These are phyloP conservation scores for Ustilago cynodontis DNA, from an alignment of 1,284 basidiomycete genomes.

Conservation along the genomic window DNA sequence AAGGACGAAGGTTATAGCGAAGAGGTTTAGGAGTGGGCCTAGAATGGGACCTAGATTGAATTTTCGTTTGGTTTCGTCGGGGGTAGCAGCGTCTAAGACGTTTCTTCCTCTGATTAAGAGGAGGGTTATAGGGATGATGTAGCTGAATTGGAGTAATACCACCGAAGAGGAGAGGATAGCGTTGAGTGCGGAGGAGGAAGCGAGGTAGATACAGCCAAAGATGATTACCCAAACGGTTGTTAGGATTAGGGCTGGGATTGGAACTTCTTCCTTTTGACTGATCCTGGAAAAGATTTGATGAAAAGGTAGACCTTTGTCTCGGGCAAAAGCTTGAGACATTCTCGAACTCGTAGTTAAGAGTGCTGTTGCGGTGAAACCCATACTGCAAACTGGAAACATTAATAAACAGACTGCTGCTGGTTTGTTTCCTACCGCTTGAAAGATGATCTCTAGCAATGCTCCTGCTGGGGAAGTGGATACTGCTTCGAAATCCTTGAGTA, in stretches of 20 bases:
- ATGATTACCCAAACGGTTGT: constrained; percentile 72
- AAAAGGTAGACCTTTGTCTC: constrained; percentile 78
- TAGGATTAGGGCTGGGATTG: constrained; percentile 74
- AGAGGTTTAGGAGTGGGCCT: constrained; percentile 69
- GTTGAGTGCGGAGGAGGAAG: constrained; percentile 73
- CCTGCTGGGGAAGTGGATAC: constrained; percentile 76
- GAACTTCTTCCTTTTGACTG: constrained; percentile 70
- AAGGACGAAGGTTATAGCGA: constrained; percentile 70
- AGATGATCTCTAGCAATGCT: constrained; percentile 78
- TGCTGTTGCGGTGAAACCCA: constrained; percentile 67
- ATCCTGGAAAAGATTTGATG: constrained; percentile 74
- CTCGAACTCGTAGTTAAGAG: constrained; percentile 75
- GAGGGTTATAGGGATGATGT: constrained; percentile 71
- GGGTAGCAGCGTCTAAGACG: constrained; percentile 65
- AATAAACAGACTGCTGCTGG: constrained; percentile 76
- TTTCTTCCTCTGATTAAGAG: constrained; percentile 71
- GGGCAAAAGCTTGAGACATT: constrained; percentile 79
- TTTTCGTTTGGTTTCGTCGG: constrained; percentile 1
- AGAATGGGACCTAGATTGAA: constrained; percentile 42
- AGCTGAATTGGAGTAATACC: constrained; percentile 72
- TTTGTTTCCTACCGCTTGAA: constrained; percentile 76
- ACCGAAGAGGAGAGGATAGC: constrained; percentile 72
- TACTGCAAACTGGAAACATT: constrained; percentile 71
- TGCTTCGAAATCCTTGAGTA: constrained; percentile 75
- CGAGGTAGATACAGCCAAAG: constrained; percentile 72